Conservation (phyloP, 345 rosid species). For the Eucalyptus tenuipes region DNA sequence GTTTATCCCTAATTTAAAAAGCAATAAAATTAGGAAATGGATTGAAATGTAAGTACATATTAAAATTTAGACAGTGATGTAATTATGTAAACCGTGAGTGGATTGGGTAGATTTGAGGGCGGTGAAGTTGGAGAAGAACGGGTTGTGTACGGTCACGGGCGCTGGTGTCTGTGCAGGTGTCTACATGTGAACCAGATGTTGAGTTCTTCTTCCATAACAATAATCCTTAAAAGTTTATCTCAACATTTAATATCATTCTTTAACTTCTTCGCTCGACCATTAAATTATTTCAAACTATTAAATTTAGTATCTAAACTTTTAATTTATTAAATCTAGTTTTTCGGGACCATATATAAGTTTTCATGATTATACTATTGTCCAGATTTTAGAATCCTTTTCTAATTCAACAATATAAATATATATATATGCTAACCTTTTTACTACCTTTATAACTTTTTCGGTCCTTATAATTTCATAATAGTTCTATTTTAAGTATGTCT, state of each 20-base stretch:
- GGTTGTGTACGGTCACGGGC: no score
- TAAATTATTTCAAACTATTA: not conserved
- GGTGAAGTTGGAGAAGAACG: slow-evolving; percentile 6
- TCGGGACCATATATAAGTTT: not conserved
- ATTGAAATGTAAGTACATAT: no score
- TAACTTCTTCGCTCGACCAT: not conserved
- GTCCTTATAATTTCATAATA: not conserved
- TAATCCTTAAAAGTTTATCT: no score
- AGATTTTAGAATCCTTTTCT: not conserved
- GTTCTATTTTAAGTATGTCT: not conserved
- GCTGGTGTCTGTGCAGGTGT: no score
- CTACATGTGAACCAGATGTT: no score
- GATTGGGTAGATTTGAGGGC: slow-evolving; percentile 1
- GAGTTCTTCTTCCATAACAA: no score
- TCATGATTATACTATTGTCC: not conserved
- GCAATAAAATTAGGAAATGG: no score
- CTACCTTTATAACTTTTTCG: not conserved
- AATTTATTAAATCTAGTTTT: not conserved
- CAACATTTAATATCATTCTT: no score
- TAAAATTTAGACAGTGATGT: no score
- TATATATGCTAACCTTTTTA: not conserved
- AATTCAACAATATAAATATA: not conserved
- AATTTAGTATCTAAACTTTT: not conserved
- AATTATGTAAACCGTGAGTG: not conserved
- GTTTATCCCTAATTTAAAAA: no score